Percentiles rank a stretch among this genome's conserved stretches.
phyloP scores from a whole-genome alignment of 768 basidiomycete genomes.

The Galerina sulciceps region DNA sequence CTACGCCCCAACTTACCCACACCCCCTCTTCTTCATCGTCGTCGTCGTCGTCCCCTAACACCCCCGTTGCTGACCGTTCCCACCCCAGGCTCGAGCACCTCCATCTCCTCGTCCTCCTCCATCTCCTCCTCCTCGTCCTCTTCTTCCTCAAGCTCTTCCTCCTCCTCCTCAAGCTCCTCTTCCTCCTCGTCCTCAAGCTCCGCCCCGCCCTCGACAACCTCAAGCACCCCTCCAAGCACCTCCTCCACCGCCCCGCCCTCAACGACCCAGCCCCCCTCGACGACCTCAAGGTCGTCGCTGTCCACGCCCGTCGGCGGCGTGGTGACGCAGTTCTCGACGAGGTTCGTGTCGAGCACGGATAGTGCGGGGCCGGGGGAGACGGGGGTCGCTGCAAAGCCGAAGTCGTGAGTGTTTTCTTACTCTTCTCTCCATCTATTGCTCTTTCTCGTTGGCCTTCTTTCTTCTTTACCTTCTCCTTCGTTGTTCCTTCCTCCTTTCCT shows the following conservation, averaged over 20 bases:
- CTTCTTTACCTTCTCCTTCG: neutral
- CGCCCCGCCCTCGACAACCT: neutral
- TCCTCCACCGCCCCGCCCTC: neutral
- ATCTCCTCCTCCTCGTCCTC: neutral
- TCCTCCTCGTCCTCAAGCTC: neutral
- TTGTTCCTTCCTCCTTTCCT: too few species aligned
- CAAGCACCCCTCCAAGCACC: neutral
- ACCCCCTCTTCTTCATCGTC: neutral
- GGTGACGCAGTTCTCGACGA: neutral
- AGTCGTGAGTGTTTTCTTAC: neutral
- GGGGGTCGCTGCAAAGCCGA: neutral
- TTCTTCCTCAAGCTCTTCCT: neutral
- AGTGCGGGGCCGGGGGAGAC: neutral
- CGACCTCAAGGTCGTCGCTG: neutral
- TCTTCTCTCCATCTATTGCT: neutral
- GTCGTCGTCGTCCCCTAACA: neutral
- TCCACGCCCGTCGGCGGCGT: too few species aligned
- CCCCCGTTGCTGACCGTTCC: neutral
- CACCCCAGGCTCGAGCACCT: neutral
- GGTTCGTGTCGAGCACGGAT: neutral
- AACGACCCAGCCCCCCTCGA: neutral
- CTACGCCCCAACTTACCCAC: neutral
- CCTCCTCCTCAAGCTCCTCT: neutral
- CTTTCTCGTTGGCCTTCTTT: too few species aligned
- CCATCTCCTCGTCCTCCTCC: neutral